A percentile compares a stretch with the other conserved stretches of the same genome.
These are phyloP conservation scores for Didymella pomorum DNA, from an alignment of 2,329 filamentous ascomycete genomes.

Conservation along the genomic window DNA sequence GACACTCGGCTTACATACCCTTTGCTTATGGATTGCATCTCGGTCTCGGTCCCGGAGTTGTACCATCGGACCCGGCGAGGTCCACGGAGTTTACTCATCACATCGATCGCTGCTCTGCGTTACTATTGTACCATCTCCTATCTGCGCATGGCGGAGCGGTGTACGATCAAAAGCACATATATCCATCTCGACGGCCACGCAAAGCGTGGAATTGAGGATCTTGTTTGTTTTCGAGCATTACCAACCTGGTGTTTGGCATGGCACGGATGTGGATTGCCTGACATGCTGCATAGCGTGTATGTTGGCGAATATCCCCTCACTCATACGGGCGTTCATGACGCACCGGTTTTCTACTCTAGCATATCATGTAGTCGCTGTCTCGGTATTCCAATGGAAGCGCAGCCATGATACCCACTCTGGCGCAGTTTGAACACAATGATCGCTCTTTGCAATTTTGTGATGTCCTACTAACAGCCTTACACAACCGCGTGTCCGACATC, in stretches of 20 bases:
- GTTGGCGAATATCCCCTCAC: constrained; percentile 35
- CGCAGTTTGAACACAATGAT: constrained; percentile 18
- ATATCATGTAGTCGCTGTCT: constrained; percentile 31
- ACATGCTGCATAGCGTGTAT: constrained; percentile 22
- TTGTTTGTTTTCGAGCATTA: constrained; percentile 31
- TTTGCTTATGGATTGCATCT: constrained; percentile 34
- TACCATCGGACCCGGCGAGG: constrained; percentile 20
- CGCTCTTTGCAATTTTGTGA: constrained; percentile 11
- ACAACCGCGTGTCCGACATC: constrained; percentile 22
- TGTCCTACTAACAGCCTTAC: constrained; percentile 24
- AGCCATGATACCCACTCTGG: constrained; percentile 31
- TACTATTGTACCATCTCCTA: constrained; percentile 36
- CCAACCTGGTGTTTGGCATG: constrained; percentile 31
- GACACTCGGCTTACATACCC: constrained; percentile 27
- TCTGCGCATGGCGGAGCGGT: constrained; percentile 31
- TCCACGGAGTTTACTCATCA: constrained; percentile 13
- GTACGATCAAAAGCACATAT: constrained; percentile 46
- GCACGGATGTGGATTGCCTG: constrained; percentile 18
- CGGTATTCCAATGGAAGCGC: constrained; percentile 31
- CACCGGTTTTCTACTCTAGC: constrained; percentile 30
- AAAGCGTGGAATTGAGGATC: constrained; percentile 6
- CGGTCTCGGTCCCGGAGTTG: constrained; percentile 13
- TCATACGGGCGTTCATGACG: constrained; percentile 28
- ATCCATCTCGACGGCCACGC: constrained; percentile 23
- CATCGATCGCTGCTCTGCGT: constrained; percentile 27